Evolutionary conservation across 495 filamentous ascomycete genomes (phyloP).

Genomic region (Talaromyces trachyspermus): DNA sequence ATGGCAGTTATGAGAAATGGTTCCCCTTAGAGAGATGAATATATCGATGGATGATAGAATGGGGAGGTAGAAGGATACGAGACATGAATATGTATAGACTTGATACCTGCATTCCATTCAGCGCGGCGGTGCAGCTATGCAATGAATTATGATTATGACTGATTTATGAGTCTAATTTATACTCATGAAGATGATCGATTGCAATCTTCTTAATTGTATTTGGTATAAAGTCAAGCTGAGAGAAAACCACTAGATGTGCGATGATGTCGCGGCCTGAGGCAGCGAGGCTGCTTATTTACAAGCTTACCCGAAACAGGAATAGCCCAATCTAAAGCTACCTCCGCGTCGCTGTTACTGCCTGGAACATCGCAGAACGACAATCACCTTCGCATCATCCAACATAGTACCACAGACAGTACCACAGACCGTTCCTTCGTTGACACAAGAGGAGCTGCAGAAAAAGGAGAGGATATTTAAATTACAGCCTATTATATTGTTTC

Average conservation of each 20-base stretch:
- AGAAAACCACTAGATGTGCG: neutral
- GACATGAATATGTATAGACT: too few species aligned
- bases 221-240: neutral
- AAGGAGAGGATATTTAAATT: neutral
- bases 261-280: neutral
- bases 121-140: too few species aligned
- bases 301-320: neutral
- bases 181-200: neutral
- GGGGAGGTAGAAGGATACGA: too few species aligned
- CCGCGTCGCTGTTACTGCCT: slow-evolving; percentile 1
- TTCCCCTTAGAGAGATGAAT: too few species aligned
- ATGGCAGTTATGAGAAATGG: slow-evolving; percentile 2
- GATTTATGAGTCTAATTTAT: neutral
- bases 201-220: neutral
- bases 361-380: too few species aligned
- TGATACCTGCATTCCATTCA: too few species aligned
- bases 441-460: neutral
- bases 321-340: too few species aligned
- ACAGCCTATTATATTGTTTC: neutral
- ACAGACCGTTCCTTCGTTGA: neutral
- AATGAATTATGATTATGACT: too few species aligned
- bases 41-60: too few species aligned
- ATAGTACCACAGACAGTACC: too few species aligned
- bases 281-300: neutral
- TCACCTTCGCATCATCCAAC: neutral